These are phyloP conservation scores for Polyplosphaeria fusca DNA, from an alignment of 495 filamentous ascomycete genomes.

Conservation along the genomic window DNA sequence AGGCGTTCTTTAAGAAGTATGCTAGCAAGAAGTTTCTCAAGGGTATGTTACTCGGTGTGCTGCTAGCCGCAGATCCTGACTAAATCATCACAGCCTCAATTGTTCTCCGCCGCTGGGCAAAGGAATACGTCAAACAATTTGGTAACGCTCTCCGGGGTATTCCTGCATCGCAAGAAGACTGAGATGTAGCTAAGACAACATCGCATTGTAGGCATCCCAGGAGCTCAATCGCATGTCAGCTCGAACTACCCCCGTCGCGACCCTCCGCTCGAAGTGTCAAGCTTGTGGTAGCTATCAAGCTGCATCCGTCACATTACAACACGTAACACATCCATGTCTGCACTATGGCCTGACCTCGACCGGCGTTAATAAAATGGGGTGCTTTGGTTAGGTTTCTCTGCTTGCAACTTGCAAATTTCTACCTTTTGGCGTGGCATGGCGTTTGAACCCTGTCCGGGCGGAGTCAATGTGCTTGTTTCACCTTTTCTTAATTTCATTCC, in stretches of 20 bases:
- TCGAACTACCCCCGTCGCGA: neutral
- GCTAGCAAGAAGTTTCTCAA: conserved; percentile 98
- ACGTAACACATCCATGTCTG: no score
- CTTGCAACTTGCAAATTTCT: neutral
- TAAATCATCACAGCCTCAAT: conserved; percentile 67
- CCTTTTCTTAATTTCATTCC: conserved; percentile 18
- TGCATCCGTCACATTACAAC: no score
- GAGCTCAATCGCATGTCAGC: neutral
- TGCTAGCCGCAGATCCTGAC: neutral
- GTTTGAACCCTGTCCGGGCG: conserved; percentile 4
- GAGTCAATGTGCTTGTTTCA: conserved; percentile 3
- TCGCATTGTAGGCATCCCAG: conserved; percentile 2
- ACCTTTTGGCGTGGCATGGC: neutral
- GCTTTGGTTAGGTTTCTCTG: conserved; percentile 3
- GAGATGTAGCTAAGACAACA: no score
- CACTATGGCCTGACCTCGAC: conserved; percentile 8
- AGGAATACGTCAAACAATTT: conserved; percentile 50
- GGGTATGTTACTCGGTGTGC: conserved; percentile 47
- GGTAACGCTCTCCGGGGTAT: conserved; percentile 24
- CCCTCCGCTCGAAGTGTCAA: neutral
- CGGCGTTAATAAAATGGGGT: conserved; percentile 29
- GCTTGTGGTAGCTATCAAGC: neutral
- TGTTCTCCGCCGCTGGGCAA: conserved; percentile 87
- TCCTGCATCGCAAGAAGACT: neutral
- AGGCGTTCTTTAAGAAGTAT: conserved; percentile 99